These are phyloP conservation scores for Pseudogymnoascus sp. DNA, from an alignment of 2,329 filamentous ascomycete genomes.

Conservation along the genomic window DNA sequence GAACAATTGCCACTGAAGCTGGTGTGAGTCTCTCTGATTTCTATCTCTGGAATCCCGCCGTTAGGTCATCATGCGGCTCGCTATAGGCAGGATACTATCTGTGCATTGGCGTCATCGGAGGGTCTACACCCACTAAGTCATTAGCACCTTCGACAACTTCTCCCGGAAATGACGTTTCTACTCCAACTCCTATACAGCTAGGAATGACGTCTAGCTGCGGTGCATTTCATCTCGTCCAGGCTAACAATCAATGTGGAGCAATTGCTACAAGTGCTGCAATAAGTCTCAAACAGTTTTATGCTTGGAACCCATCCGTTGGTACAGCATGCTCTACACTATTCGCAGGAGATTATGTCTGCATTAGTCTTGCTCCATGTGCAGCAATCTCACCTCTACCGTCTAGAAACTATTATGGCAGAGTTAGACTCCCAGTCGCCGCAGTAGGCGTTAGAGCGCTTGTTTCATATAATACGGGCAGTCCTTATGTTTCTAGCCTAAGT, in stretches of 20 bases:
- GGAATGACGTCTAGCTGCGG: constrained; percentile 1
- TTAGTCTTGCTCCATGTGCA: neutral
- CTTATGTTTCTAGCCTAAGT: neutral
- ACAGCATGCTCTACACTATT: neutral
- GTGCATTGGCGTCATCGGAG: neutral
- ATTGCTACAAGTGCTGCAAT: neutral
- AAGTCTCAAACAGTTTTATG: neutral
- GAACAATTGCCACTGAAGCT: neutral
- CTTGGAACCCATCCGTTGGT: constrained; percentile 6
- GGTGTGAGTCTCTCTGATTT: neutral
- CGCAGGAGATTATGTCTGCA: neutral
- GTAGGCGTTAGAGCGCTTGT: neutral
- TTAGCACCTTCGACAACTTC: neutral
- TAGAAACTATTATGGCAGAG: neutral
- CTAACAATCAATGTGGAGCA: neutral
- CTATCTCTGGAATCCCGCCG: neutral
- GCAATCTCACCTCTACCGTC: neutral
- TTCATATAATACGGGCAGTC: neutral
- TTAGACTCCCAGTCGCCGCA: neutral
- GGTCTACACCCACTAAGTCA: neutral
- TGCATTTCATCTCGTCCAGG: neutral
- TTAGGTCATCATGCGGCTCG: neutral
- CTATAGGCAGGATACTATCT: neutral
- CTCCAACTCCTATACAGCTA: constrained; percentile 18
- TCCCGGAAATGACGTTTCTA: neutral